Percentiles rank a stretch among this genome's conserved stretches.
phyloP scores from a whole-genome alignment of 805 yeast genomes.

The Candida xyloterini region DNA sequence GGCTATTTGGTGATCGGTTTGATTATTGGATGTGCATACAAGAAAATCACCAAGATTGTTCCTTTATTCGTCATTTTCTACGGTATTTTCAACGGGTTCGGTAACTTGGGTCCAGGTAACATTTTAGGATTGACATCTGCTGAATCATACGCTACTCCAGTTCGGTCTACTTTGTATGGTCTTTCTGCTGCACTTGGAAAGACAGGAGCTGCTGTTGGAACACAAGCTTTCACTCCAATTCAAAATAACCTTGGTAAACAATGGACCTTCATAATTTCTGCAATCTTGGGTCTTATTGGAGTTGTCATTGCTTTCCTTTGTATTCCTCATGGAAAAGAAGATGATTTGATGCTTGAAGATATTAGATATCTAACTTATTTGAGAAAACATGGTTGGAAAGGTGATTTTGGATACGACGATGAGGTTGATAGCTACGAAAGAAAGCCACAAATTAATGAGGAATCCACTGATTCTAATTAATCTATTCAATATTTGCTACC shows the following conservation, averaged over 20 bases:
- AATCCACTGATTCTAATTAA: neutral
- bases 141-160: constrained; percentile 72
- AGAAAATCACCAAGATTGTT: constrained; percentile 51
- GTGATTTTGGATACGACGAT: constrained; percentile 48
- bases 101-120: constrained; percentile 79
- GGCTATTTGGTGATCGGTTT: constrained; percentile 73
- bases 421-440: constrained; percentile 63
- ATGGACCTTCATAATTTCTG: constrained; percentile 82
- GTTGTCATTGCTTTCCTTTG: constrained; percentile 55
- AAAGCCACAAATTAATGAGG: neutral
- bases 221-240: constrained; percentile 68
- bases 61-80: constrained; percentile 68
- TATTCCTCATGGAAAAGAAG: constrained; percentile 67
- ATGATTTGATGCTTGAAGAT: constrained; percentile 55
- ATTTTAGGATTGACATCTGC: constrained; percentile 65
- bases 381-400: constrained; percentile 46
- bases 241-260: constrained; percentile 57
- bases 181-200: constrained; percentile 77
- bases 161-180: constrained; percentile 75
- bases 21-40: constrained; percentile 63
- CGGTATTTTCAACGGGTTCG: constrained; percentile 66
- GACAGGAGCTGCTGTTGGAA: constrained; percentile 83
- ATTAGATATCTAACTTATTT: constrained; percentile 45
- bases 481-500: neutral
- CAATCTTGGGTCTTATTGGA: constrained; percentile 66